A percentile compares a stretch with the other conserved stretches of the same genome.
Conservation (phyloP, 139 green algal species). For the Nannochloris sp. region DNA sequence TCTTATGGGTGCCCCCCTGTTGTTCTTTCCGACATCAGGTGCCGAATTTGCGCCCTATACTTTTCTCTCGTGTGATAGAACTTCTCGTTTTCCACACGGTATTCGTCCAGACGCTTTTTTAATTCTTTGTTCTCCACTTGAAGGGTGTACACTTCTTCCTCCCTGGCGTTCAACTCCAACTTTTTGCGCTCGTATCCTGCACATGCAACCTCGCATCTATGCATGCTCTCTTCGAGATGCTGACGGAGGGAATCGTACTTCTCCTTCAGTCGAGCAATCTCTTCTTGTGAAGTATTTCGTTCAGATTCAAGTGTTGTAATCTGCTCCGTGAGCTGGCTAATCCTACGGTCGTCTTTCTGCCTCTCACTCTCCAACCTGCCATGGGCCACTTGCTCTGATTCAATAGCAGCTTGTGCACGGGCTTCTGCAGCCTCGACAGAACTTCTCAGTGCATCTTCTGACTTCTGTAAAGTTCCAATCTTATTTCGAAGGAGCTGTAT, state of each 20-base stretch:
- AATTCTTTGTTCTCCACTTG: constrained; percentile 21
- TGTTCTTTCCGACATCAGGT: constrained; percentile 15
- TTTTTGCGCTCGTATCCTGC: constrained; percentile 15
- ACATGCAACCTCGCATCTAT: constrained; percentile 18
- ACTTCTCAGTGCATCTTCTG: no score
- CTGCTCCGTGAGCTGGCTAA: no score
- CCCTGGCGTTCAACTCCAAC: constrained; percentile 17
- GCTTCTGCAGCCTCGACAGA: no score
- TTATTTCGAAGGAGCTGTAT: not conserved
- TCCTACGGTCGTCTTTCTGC: no score
- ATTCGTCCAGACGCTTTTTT: constrained; percentile 9
- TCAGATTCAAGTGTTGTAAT: not conserved
- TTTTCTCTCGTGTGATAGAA: constrained; percentile 15
- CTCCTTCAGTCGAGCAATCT: not conserved
- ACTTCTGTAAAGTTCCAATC: no score
- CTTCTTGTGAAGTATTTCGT: not conserved
- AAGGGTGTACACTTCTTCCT: constrained; percentile 26
- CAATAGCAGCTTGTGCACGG: constrained; percentile 2
- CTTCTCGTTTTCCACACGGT: constrained; percentile 23
- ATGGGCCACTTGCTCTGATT: constrained; percentile 6
- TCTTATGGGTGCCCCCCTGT: constrained; percentile 16
- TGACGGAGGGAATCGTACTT: constrained; percentile 14
- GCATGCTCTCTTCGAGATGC: constrained; percentile 26
- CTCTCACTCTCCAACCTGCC: no score
- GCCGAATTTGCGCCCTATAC: constrained; percentile 20